These are phyloP conservation scores for Casuarina equisetifolia DNA, from an alignment of 306 rosid genomes.

Conservation along the genomic window DNA sequence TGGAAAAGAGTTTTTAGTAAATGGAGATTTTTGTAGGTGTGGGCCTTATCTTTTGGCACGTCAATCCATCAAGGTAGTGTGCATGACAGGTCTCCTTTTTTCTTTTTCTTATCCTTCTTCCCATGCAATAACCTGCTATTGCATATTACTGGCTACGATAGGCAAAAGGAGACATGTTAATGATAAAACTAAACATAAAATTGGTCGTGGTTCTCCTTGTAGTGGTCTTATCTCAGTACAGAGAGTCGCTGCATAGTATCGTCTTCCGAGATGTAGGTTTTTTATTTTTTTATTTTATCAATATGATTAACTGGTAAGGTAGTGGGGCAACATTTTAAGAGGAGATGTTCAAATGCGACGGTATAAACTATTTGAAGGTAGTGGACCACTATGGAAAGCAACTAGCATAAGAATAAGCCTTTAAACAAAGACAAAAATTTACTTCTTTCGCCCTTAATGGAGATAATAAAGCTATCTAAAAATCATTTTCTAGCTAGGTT, in stretches of 20 bases:
- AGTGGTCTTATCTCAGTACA: too few species aligned
- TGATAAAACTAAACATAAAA: too few species aligned
- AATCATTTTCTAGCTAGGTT: neutral
- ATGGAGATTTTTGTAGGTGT: slow-evolving; percentile 1
- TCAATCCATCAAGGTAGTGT: neutral
- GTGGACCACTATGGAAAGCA: slow-evolving; percentile 40
- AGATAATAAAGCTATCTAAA: neutral
- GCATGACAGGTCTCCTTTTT: slow-evolving; percentile 2
- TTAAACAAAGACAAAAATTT: neutral
- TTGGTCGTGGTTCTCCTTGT: too few species aligned
- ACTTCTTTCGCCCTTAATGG: neutral
- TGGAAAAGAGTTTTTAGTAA: slow-evolving; percentile 13
- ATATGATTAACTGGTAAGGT: neutral
- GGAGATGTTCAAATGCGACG: neutral
- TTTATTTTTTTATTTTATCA: neutral
- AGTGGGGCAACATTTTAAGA: too few species aligned
- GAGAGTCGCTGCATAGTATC: too few species aligned
- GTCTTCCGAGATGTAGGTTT: too few species aligned
- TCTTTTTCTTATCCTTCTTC: too few species aligned
- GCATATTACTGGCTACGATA: too few species aligned
- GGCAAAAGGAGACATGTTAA: too few species aligned
- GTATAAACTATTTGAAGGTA: neutral
- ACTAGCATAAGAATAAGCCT: slow-evolving; percentile 7
- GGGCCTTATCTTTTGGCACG: neutral
- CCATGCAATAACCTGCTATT: too few species aligned